Evolutionary conservation across 2,329 filamentous ascomycete genomes (phyloP).

Genomic region (Xylariaceae sp.): DNA sequence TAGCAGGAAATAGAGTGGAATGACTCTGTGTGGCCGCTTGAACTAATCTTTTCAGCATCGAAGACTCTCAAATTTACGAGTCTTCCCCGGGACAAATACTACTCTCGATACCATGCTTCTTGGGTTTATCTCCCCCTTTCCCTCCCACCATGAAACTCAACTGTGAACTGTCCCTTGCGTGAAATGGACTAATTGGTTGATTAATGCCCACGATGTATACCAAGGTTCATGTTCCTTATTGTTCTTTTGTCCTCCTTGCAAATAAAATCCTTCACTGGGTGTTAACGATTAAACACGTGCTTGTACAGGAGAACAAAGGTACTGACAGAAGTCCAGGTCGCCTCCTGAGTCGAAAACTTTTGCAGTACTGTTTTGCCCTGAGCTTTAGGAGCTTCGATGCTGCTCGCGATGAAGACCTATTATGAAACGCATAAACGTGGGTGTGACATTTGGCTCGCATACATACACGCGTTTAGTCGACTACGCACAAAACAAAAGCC

Average conservation of each 20-base stretch:
- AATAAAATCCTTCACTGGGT: not conserved
- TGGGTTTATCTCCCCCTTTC: not conserved
- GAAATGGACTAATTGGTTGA: slow-evolving; percentile 1
- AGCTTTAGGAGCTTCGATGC: not conserved
- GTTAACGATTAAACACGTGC: slow-evolving; percentile 11
- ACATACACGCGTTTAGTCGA: not conserved
- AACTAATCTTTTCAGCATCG: not conserved
- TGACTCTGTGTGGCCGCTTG: not conserved
- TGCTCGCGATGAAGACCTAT: not conserved
- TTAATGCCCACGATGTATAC: too few relatives aligned
- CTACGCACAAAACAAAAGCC: not conserved
- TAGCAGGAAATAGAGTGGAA: slow-evolving; percentile 1
- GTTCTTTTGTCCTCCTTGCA: slow-evolving; percentile 4
- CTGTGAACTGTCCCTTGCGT: not conserved
- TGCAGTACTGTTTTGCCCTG: not conserved
- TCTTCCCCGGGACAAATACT: not conserved
- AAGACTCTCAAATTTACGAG: not conserved
- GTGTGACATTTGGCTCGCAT: not conserved
- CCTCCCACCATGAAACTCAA: not conserved
- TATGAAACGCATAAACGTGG: not conserved
- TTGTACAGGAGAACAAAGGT: slow-evolving; percentile 7
- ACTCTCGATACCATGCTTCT: not conserved
- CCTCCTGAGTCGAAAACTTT: not conserved
- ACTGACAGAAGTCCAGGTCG: not conserved
- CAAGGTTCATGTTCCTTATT: slow-evolving; percentile 1